Percentiles rank a stretch among this genome's conserved stretches.
Conservation (phyloP, 257 asterid genomes). For the Eucommia ulmoides region DNA sequence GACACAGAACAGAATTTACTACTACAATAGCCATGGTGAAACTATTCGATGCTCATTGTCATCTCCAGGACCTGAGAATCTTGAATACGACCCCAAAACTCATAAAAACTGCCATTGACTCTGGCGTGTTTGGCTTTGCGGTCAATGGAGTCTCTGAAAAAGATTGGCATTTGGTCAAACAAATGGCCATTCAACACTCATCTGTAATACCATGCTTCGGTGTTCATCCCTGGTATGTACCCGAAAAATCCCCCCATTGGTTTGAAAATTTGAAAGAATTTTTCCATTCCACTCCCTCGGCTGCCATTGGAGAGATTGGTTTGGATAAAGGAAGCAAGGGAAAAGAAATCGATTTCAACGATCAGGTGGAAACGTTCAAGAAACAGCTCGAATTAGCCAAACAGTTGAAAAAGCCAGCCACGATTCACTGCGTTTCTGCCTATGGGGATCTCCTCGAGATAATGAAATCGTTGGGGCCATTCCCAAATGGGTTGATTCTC, state of each 20-base stretch:
- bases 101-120: slow-evolving; percentile 41
- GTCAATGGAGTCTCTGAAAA: slow-evolving; percentile 81
- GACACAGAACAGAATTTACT: too few relatives aligned
- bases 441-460: slow-evolving; percentile 83
- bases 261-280: slow-evolving; percentile 40
- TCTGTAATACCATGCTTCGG: slow-evolving; percentile 74
- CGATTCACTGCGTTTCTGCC: slow-evolving; percentile 88
- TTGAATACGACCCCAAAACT: slow-evolving; percentile 39
- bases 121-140: slow-evolving; percentile 72
- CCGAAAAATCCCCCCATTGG: slow-evolving; percentile 73
- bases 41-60: slow-evolving; percentile 91
- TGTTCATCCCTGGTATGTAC: slow-evolving; percentile 73
- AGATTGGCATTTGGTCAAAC: slow-evolving; percentile 85
- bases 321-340: slow-evolving; percentile 78
- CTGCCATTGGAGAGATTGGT: slow-evolving; percentile 97
- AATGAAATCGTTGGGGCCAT: slow-evolving; percentile 62
- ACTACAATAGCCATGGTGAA: too few relatives aligned
- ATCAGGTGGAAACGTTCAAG: slow-evolving; percentile 63
- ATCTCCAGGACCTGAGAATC: slow-evolving; percentile 77
- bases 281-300: slow-evolving; percentile 52
- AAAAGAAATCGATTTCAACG: slow-evolving; percentile 48
- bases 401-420: slow-evolving; percentile 71
- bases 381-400: slow-evolving; percentile 81
- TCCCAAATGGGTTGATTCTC: slow-evolving; percentile 67
- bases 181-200: slow-evolving; percentile 59